These are phyloP conservation scores for Erythrobasidium hasegawianum DNA, from an alignment of 1,284 basidiomycete species.

Conservation along the genomic window DNA sequence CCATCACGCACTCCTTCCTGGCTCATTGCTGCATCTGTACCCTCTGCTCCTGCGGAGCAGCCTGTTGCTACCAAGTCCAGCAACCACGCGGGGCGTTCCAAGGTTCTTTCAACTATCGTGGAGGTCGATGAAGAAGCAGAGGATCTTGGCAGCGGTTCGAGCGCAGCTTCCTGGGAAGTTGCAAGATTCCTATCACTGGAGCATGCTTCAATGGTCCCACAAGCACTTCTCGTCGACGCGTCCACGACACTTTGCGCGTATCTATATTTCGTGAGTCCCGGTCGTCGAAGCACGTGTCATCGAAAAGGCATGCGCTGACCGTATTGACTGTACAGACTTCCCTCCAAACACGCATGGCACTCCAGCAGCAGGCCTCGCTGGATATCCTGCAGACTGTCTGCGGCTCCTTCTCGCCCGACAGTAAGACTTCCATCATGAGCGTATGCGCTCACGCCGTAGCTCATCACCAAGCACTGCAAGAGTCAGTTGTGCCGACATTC, in stretches of 20 bases:
- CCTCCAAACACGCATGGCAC: constrained; percentile 27
- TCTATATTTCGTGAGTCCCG: constrained; percentile 25
- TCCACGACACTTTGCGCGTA: constrained; percentile 24
- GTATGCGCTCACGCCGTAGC: constrained; percentile 27
- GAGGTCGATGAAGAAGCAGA: constrained; percentile 7
- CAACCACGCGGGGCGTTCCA: neutral
- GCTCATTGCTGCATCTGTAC: neutral
- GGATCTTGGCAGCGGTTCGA: neutral
- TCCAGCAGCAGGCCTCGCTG: constrained; percentile 31
- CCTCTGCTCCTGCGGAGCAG: neutral
- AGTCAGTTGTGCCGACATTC: neutral
- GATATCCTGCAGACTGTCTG: constrained; percentile 28
- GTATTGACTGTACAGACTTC: constrained; percentile 17
- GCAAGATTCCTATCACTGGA: neutral
- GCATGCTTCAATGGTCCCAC: constrained; percentile 8
- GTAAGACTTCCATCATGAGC: constrained; percentile 8
- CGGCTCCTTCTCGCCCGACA: constrained; percentile 9
- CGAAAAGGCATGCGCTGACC: neutral
- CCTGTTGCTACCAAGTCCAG: neutral
- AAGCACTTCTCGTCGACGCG: constrained; percentile 30
- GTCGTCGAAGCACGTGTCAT: no score
- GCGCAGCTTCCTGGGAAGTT: neutral
- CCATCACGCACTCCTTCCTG: neutral
- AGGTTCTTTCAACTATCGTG: constrained; percentile 17
- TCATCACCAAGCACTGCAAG: constrained; percentile 11